Conservation (phyloP, 176 grass and related monocot species). For the Alloteropsis semialata region DNA sequence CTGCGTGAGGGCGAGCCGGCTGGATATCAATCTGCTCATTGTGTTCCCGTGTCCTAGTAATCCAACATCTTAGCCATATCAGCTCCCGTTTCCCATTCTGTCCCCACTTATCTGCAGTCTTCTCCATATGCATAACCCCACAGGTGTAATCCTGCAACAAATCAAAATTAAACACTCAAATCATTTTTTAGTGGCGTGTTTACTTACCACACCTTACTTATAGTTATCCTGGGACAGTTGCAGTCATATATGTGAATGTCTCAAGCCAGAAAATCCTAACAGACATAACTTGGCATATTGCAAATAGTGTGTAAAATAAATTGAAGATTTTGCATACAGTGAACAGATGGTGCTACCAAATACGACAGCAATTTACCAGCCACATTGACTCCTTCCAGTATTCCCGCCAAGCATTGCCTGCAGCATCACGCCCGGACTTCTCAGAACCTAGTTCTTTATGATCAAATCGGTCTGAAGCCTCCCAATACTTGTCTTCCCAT, state of each 20-base stretch:
- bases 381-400: slow-evolving; percentile 95
- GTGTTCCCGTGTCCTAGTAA: no score
- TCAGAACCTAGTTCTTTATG: slow-evolving; percentile 94
- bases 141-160: slow-evolving; percentile 57
- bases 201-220: neutral
- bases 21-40: no score
- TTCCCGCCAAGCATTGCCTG: slow-evolving; percentile 88
- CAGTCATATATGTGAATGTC: neutral
- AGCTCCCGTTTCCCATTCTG: slow-evolving; percentile 76
- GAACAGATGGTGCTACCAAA: neutral
- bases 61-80: no score
- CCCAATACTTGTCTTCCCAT: slow-evolving; percentile 99
- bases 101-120: slow-evolving; percentile 97
- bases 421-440: slow-evolving; percentile 91
- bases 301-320: neutral
- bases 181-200: neutral
- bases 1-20: no score
- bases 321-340: neutral
- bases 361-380: slow-evolving; percentile 54
- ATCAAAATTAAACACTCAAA: slow-evolving; percentile 21
- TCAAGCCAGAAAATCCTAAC: neutral
- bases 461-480: slow-evolving; percentile 87
- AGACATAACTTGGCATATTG: neutral
- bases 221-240: neutral
- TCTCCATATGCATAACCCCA: slow-evolving; percentile 87